Base-by-base conservation (phyloP, 2,329 filamentous ascomycete species). In the Neurospora sp. region DNA sequence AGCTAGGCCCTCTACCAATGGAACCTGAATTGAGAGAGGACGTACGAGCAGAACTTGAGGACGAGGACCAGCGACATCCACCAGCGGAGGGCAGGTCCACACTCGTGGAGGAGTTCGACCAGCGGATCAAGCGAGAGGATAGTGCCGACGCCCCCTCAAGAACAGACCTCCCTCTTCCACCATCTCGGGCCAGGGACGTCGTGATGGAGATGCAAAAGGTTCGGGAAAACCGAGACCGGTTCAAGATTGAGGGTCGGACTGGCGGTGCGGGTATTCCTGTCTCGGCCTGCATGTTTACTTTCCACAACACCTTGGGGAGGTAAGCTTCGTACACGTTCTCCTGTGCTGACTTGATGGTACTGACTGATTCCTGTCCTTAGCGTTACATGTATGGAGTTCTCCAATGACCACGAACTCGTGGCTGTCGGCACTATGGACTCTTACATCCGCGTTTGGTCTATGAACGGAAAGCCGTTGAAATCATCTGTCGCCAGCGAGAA, bases 201-300 rank as follows among this genome's bases (percentile, higher is more conserved):
- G 89, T 93, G 38, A 92, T 97, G 82, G 96, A 98, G 79, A 93
- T 98, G 76, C 93, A 96, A 77, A 96, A 95, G 78, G 89, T 98
- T 10, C 92, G 93, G 73, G 96, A 99, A 79, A 93, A 97, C 76
- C 89, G 96, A 28, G 95, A 98, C 76, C 88, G 95, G 19, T 97
- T 97, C 79, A 91, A 89, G 77, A 95, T 98, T 70, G 92, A 97
- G 71, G 89, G 90, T 23, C 88, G 91, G 40, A 95, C 92, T 13
- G 92, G 93, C 17, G 95, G 94, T 9, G 87, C 94, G 68, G 93
- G 94, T 15, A 89, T 93, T 69, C 90, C 90, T 36, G 85, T 97
- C 71, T 97, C 93, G 76, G 90, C 96, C 33, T 96, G 93, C 83
- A 98, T 98, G 92, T 97, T 96, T 79, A 99, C 96, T 0, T 97